Percentiles rank a stretch among this genome's conserved stretches.
These are phyloP conservation scores for Ceratonia siliqua DNA, from an alignment of 306 rosid genomes.

Conservation along the genomic window DNA sequence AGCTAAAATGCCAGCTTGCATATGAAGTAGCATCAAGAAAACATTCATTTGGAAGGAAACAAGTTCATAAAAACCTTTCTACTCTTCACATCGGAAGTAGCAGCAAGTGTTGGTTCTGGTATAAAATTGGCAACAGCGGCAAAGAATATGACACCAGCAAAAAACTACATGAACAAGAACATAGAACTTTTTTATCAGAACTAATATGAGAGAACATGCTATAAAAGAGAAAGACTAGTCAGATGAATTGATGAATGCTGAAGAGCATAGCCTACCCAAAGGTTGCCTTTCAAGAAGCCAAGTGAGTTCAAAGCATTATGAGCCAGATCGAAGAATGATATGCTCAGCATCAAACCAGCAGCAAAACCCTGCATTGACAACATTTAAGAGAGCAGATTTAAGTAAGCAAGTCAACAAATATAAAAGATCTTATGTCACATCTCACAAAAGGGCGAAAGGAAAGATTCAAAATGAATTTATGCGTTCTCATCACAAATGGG, in stretches of 20 bases:
- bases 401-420: slow-evolving; percentile 4
- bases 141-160: slow-evolving; percentile 91
- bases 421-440: background rate
- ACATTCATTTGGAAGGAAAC: slow-evolving; percentile 7
- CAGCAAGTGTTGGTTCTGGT: slow-evolving; percentile 84
- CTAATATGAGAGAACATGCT: slow-evolving; percentile 10
- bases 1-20: slow-evolving; percentile 34
- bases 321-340: slow-evolving; percentile 96
- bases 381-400: background rate
- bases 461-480: background rate
- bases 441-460: background rate
- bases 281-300: slow-evolving; percentile 90
- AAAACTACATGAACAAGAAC: slow-evolving; percentile 62
- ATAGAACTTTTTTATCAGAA: slow-evolving; percentile 20
- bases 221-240: background rate
- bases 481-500: background rate
- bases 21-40: slow-evolving; percentile 22
- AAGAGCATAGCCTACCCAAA: slow-evolving; percentile 67
- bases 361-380: slow-evolving; percentile 80
- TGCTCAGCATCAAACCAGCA: slow-evolving; percentile 95
- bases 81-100: slow-evolving; percentile 60
- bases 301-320: slow-evolving; percentile 92
- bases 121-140: slow-evolving; percentile 75
- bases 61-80: slow-evolving; percentile 58
- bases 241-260: background rate